These are phyloP conservation scores for Solanum pinnatisectum DNA, from an alignment of 257 asterid genomes.

Conservation along the genomic window DNA sequence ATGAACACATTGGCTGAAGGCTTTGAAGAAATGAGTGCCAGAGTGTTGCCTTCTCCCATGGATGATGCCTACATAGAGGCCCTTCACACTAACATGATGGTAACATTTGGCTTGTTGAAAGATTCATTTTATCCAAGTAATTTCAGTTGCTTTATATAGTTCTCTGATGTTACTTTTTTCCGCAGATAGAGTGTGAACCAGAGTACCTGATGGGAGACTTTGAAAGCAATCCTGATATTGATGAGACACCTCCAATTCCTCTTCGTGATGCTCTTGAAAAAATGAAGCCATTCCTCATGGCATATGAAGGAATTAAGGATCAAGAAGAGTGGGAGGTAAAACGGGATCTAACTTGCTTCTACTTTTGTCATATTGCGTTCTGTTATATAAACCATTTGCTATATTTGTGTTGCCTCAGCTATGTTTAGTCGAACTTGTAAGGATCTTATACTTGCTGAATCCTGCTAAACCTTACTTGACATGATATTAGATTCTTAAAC, in stretches of 20 bases:
- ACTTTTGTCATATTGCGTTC: not conserved
- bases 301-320: conserved; percentile 61
- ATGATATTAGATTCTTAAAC: not conserved
- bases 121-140: not conserved
- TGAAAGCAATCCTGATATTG: conserved; percentile 78
- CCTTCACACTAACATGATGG: conserved; percentile 57
- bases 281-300: conserved; percentile 84
- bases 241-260: conserved; percentile 73
- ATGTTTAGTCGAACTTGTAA: not conserved
- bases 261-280: conserved; percentile 82
- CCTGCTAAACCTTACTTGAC: not conserved
- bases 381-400: not conserved
- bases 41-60: conserved; percentile 58
- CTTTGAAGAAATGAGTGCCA: conserved; percentile 46
- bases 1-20: conserved; percentile 52
- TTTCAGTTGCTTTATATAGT: not conserved
- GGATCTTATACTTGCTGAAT: not conserved
- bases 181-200: conserved; percentile 85
- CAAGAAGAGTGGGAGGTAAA: conserved; percentile 98
- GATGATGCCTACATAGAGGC: conserved; percentile 65
- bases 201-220: conserved; percentile 81
- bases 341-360: not conserved
- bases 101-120: conserved; percentile 11
- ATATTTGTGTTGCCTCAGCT: not conserved
- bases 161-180: not conserved